Percentiles rank a stretch among this genome's conserved stretches.
phyloP scores from a whole-genome alignment of 148 eudicot genomes.

The Rhododendron mucronatum region DNA sequence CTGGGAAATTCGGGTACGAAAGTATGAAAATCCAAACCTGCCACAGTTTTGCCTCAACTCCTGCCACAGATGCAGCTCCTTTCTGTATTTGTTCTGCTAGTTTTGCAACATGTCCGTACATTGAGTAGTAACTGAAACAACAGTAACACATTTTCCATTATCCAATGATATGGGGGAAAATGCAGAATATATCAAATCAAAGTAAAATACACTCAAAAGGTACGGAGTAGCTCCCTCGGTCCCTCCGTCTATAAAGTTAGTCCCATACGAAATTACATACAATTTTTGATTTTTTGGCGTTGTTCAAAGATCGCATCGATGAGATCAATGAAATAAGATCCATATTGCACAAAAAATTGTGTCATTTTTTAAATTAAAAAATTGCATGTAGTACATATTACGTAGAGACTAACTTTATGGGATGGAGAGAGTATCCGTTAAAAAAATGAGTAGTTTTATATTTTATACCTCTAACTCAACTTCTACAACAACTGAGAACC shows the following conservation, averaged over 20 bases:
- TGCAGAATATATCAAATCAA: background rate
- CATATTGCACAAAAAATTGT: too few relatives aligned
- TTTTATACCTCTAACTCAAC: background rate
- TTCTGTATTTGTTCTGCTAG: conserved; percentile 67
- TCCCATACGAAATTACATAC: too few relatives aligned
- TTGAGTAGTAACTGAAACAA: conserved; percentile 62
- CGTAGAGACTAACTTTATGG: too few relatives aligned
- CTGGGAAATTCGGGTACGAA: background rate
- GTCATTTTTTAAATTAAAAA: too few relatives aligned
- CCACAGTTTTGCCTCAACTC: conserved; percentile 82
- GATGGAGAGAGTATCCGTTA: too few relatives aligned
- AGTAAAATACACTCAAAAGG: too few relatives aligned
- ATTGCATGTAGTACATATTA: too few relatives aligned
- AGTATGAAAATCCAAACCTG: conserved; percentile 38
- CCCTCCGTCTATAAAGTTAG: too few relatives aligned
- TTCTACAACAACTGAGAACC: background rate
- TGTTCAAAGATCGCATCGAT: too few relatives aligned
- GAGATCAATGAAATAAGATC: too few relatives aligned
- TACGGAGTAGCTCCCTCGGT: too few relatives aligned
- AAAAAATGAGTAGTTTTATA: background rate
- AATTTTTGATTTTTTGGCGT: too few relatives aligned
- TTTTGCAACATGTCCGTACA: conserved; percentile 66
- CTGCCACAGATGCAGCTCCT: conserved; percentile 77
- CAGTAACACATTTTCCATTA: background rate
- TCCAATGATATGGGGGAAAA: background rate